Conservation (phyloP, 208 protist species). For the Leishmania amazonensis region DNA sequence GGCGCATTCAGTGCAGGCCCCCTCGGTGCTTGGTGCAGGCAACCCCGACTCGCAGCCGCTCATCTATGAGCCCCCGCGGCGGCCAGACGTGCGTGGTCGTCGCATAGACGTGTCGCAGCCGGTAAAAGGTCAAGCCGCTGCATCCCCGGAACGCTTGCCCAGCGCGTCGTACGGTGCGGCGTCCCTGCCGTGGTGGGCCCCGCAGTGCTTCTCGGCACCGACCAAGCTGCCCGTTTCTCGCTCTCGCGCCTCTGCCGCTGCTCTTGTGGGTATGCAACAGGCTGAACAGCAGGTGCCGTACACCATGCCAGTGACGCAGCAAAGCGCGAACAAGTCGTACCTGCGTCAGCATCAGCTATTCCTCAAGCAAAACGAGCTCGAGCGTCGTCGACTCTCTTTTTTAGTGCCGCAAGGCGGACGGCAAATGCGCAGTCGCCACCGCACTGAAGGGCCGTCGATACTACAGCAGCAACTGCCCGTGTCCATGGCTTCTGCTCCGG, state of each 20-base stretch:
- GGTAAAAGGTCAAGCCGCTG: neutral
- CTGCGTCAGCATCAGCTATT: conserved; percentile 23
- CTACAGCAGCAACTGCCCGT: conserved; percentile 2
- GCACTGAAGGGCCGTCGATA: conserved; percentile 14
- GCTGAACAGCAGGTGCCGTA: neutral
- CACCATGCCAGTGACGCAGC: conserved; percentile 2
- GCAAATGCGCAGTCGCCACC: conserved; percentile 12
- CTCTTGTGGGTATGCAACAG: neutral
- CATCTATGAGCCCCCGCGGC: conserved; percentile 30
- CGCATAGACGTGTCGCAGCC: neutral
- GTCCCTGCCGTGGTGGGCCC: neutral
- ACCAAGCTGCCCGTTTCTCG: neutral
- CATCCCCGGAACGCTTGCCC: neutral
- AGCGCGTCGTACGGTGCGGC: neutral
- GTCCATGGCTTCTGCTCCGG: conserved; percentile 4
- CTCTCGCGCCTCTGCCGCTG: neutral
- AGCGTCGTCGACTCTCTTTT: conserved; percentile 25
- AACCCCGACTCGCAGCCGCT: conserved; percentile 43
- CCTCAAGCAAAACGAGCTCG: conserved; percentile 26
- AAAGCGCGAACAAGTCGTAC: conserved; percentile 4
- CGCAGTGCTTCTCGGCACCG: conserved; percentile 19
- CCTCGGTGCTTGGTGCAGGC: conserved; percentile 26
- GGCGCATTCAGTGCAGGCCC: neutral
- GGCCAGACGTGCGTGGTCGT: neutral
- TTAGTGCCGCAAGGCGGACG: conserved; percentile 3